A percentile compares a stretch with the other conserved stretches of the same genome.
Evolutionary conservation across 148 eudicot genomes (phyloP).

Genomic region (Talinum fruticosum): DNA sequence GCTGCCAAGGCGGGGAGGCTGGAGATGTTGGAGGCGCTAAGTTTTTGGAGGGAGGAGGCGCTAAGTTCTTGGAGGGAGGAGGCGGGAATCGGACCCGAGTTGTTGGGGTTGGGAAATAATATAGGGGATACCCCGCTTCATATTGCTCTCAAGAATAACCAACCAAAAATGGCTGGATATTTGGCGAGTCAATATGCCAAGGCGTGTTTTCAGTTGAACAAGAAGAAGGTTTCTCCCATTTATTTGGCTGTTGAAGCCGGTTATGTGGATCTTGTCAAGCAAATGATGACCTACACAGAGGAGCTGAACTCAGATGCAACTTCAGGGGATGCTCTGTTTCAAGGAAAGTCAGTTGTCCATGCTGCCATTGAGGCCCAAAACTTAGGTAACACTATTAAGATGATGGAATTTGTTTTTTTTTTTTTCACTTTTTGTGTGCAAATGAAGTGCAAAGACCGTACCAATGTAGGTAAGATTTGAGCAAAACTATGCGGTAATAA

Average conservation of each 20-base stretch:
- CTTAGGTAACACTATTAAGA: too few species aligned
- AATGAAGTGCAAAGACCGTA: too few species aligned
- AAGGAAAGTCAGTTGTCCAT: conserved; percentile 22
- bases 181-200: conserved; percentile 14
- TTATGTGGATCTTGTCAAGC: conserved; percentile 6
- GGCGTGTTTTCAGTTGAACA: conserved; percentile 18
- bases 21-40: not conserved
- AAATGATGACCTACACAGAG: not conserved
- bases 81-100: not conserved
- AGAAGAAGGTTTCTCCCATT: not conserved
- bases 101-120: not conserved
- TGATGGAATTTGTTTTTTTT: too few species aligned
- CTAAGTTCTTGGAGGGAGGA: not conserved
- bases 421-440: too few species aligned
- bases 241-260: conserved; percentile 12
- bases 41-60: too few species aligned
- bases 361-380: conserved; percentile 18
- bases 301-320: too few species aligned
- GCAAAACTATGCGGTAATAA: too few species aligned
- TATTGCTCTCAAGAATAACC: conserved; percentile 19
- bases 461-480: too few species aligned
- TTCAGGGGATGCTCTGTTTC: not conserved
- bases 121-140: conserved; percentile 24
- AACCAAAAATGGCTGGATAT: not conserved
- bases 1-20: conserved; percentile 3